These are phyloP conservation scores for Lophiostoma macrostomum DNA, from an alignment of 495 filamentous ascomycete genomes.

Conservation along the genomic window DNA sequence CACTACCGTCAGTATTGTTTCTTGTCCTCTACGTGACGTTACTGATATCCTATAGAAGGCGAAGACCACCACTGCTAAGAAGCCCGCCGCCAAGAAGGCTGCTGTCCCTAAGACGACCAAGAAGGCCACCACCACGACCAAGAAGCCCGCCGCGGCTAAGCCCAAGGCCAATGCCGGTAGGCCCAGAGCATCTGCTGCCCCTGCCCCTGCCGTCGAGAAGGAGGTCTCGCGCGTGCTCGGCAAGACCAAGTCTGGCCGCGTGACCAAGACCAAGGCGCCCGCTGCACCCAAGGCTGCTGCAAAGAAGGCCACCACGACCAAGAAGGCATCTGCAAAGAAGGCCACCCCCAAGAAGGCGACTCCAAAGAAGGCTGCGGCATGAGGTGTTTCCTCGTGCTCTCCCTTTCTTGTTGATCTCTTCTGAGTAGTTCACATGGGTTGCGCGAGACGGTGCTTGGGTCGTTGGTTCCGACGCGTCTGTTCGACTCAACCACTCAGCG, in stretches of 20 bases:
- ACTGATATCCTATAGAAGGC: slow-evolving; percentile 20
- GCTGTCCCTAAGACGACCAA: no score
- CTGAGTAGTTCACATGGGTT: slow-evolving; percentile 1
- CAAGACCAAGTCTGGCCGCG: slow-evolving; percentile 90
- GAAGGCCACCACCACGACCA: slow-evolving; percentile 48
- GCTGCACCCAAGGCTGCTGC: slow-evolving; percentile 57
- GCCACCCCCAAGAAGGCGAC: slow-evolving; percentile 46
- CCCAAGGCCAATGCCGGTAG: slow-evolving; percentile 34
- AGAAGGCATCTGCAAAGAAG: slow-evolving; percentile 55
- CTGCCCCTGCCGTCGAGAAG: slow-evolving; percentile 64
- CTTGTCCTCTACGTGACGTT: background rate
- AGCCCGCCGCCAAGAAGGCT: slow-evolving; percentile 62
- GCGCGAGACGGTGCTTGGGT: no score
- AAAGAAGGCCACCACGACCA: slow-evolving; percentile 53
- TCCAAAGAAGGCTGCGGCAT: slow-evolving; percentile 37
- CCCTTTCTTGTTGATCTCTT: slow-evolving; percentile 14
- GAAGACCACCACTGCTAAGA: slow-evolving; percentile 51
- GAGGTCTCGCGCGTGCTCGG: slow-evolving; percentile 68
- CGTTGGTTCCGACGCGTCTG: background rate
- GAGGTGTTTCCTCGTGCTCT: slow-evolving; percentile 7
- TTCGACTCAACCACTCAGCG: no score
- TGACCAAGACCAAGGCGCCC: slow-evolving; percentile 72
- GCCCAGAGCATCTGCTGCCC: slow-evolving; percentile 23
- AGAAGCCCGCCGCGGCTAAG: slow-evolving; percentile 50
- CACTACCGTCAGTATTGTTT: slow-evolving; percentile 42